Percentiles rank a stretch among this genome's conserved stretches.
Evolutionary conservation across 129 eudicot species (phyloP).

Genomic region (Lactuca saligna): DNA sequence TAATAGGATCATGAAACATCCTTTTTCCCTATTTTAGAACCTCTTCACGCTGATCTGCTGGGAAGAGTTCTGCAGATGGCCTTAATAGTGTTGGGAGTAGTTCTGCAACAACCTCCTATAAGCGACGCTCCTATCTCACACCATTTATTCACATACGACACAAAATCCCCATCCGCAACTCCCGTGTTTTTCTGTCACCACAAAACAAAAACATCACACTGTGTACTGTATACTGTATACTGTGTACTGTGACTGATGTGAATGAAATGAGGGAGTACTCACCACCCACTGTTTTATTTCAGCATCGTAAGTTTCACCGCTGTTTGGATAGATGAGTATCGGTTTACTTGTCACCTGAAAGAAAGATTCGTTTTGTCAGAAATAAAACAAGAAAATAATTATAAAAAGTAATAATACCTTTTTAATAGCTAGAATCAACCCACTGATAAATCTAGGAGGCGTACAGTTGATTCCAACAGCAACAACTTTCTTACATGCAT

Average conservation of each 20-base stretch:
- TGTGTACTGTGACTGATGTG: not conserved
- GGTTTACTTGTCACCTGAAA: constrained; percentile 80
- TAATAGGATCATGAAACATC: not conserved
- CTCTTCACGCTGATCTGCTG: constrained; percentile 20
- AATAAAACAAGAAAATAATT: constrained; percentile 2
- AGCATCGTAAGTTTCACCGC: constrained; percentile 93
- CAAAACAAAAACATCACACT: not conserved
- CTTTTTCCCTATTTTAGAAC: not conserved
- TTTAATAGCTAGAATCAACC: constrained; percentile 59
- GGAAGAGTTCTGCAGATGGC: constrained; percentile 58
- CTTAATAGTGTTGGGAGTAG: constrained; percentile 77
- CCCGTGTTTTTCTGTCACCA: constrained; percentile 75
- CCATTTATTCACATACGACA: constrained; percentile 85
- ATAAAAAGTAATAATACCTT: constrained; percentile 45
- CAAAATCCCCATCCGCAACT: constrained; percentile 81
- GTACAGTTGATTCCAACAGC: constrained; percentile 97
- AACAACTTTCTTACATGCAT: constrained; percentile 70
- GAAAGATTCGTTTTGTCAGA: not conserved
- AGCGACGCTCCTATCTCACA: constrained; percentile 89
- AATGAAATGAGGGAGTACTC: constrained; percentile 31
- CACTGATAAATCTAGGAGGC: constrained; percentile 86
- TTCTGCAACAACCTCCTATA: constrained; percentile 96
- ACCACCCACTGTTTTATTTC: constrained; percentile 91
- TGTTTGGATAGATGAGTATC: constrained; percentile 85
- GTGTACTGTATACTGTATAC: not conserved